phyloP scores from a whole-genome alignment of 129 eudicot species.

The Centella asiatica region DNA sequence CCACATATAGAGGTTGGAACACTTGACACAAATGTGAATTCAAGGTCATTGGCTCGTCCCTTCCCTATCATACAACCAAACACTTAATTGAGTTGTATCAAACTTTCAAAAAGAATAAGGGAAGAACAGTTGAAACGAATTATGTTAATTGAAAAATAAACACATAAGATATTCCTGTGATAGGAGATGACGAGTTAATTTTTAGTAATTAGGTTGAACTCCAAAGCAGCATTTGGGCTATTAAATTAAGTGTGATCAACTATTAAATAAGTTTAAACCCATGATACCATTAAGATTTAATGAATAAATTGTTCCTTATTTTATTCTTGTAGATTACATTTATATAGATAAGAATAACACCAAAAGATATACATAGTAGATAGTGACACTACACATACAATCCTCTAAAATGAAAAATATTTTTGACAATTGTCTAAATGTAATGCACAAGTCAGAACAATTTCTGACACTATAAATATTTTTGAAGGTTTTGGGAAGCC shows the following conservation, averaged over 20 bases:
- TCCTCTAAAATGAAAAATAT: constrained; percentile 8
- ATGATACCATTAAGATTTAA: not conserved
- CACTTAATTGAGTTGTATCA: constrained; percentile 8
- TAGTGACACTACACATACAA: constrained; percentile 13
- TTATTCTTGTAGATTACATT: not conserved
- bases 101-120: not conserved
- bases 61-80: constrained; percentile 3
- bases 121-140: constrained; percentile 6
- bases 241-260: not conserved
- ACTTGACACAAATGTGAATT: not conserved
- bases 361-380: constrained; percentile 3
- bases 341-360: not conserved
- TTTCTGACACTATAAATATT: no score
- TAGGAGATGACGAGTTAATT: no score
- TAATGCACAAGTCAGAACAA: no score
- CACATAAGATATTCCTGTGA: not conserved
- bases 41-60: constrained; percentile 4
- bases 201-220: no score
- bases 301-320: not conserved
- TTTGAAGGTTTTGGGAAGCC: constrained; percentile 9
- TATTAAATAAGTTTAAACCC: not conserved
- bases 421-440: not conserved
- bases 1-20: no score
- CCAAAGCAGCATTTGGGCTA: no score
- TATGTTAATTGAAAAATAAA: not conserved